Evolutionary conservation across 2,329 filamentous ascomycete genomes (phyloP), one percentile per base, ranked within the genome.

Genomic region (Pseudogymnoascus sp.): DNA sequence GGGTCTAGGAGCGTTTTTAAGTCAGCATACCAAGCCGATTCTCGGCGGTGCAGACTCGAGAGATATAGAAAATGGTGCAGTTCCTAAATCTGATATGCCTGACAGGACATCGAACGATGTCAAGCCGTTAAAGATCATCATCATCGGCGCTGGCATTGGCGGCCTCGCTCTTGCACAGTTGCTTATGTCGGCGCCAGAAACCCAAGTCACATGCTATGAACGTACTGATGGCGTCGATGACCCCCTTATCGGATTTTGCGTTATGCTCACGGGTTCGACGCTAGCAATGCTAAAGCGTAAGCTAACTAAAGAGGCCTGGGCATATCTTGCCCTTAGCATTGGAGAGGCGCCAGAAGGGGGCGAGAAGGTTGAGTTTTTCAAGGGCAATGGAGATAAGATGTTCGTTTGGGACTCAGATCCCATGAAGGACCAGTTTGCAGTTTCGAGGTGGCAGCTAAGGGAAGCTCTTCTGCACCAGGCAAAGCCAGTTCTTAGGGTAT

Each of bases 211-310:
- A 8, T 63, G 67, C 16, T 71, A 70, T 41, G 69, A 70, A 60
- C 65, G 64, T 12, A 65, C 61, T 41, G 14, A 36, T 11, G 59
- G 62, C 28, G 19, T 19, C 19, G 39, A 66, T 0, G 68, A 70
- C 41, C 61, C 66, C n/a, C 60, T 71, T 4, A 64, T 49, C 6
- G 69, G 69, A 11, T 71, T 67, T 23, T 66, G 69, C 16, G 63
- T 71, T 5, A 70, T 70, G 68, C 61, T 71, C 4, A 69, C 69
- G 16, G 64, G 63, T 12, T 67, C 66, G 30, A 67, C 69, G n/a
- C 38, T 70, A 4, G 58, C 61, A 25, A 69, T 66, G 55, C 62
- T 71, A 1, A 66, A 68, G 25, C 65, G 65, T 14, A 65, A 64
- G 19, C 64, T 71, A 7, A 64, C 55, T 12, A 52, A 58, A 11